phyloP scores from a whole-genome alignment of 2,329 filamentous ascomycete genomes.

The Penicillium sp. region DNA sequence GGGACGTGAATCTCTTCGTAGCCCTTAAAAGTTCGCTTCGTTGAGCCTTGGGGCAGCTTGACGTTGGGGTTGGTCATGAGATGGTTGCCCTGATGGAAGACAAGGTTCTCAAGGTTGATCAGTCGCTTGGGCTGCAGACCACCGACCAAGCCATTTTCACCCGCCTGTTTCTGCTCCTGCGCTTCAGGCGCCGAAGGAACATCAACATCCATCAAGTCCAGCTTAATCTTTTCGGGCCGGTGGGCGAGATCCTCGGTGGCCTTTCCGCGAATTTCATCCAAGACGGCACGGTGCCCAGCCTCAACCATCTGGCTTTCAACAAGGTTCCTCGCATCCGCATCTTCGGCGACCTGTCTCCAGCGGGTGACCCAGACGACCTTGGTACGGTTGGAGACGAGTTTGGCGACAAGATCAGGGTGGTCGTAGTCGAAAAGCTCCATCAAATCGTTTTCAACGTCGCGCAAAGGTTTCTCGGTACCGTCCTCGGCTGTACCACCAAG shows the following conservation, averaged over 20 bases:
- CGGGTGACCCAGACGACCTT: conserved; percentile 95
- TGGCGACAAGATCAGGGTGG: conserved; percentile 87
- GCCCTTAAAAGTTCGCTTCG: conserved; percentile 93
- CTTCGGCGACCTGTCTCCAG: conserved; percentile 78
- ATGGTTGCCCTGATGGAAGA: conserved; percentile 98
- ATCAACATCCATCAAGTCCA: conserved; percentile 83
- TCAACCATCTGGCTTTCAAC: conserved; percentile 91
- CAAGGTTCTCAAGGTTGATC: conserved; percentile 92
- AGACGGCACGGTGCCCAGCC: conserved; percentile 79
- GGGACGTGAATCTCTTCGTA: conserved; percentile 99
- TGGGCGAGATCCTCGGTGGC: conserved; percentile 57
- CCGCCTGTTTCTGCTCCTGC: conserved; percentile 55
- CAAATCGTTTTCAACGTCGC: conserved; percentile 95
- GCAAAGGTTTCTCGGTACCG: conserved; percentile 79
- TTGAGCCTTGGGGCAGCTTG: conserved; percentile 88
- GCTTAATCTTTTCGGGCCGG: conserved; percentile 75
- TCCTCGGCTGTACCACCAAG: conserved; percentile 73
- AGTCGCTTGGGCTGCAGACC: conserved; percentile 82
- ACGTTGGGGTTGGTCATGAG: conserved; percentile 99
- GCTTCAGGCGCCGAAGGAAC: conserved; percentile 61
- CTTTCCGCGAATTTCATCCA: conserved; percentile 84
- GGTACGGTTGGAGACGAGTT: conserved; percentile 86
- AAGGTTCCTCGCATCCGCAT: conserved; percentile 68
- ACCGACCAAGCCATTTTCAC: conserved; percentile 71
- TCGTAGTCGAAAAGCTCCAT: conserved; percentile 99